These are phyloP conservation scores for Zoysia matrella DNA, from an alignment of 202 grass and related monocot species.

Conservation along the genomic window DNA sequence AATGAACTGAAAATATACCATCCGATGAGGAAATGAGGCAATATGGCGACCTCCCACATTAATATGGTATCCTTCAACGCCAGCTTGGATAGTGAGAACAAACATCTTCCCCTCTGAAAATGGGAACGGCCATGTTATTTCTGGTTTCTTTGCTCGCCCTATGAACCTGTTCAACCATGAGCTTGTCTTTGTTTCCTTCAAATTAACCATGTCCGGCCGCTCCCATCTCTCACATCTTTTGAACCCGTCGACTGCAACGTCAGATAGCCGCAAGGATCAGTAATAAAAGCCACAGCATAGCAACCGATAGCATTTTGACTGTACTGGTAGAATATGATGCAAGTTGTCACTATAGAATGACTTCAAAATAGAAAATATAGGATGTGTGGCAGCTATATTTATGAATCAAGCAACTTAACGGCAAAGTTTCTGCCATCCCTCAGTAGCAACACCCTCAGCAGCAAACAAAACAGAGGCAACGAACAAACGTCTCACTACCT, in stretches of 20 bases:
- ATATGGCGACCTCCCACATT: slow-evolving; percentile 78
- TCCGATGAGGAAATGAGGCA: slow-evolving; percentile 87
- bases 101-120: slow-evolving; percentile 82
- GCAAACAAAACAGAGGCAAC: background rate
- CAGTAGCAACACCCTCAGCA: background rate
- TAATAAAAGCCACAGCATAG: background rate
- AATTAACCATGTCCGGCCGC: slow-evolving; percentile 43
- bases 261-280: slow-evolving; percentile 22
- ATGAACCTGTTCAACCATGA: slow-evolving; percentile 95
- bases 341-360: background rate
- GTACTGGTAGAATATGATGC: background rate
- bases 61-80: slow-evolving; percentile 77
- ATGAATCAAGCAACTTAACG: slow-evolving; percentile 4
- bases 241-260: slow-evolving; percentile 68
- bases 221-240: slow-evolving; percentile 89
- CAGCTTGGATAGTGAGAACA: slow-evolving; percentile 85
- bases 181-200: slow-evolving; percentile 63
- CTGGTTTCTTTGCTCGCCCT: slow-evolving; percentile 89
- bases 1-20: slow-evolving; percentile 48
- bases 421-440: background rate
- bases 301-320: background rate
- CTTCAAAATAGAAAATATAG: background rate
- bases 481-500: no score
- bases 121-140: slow-evolving; percentile 89
- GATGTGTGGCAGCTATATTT: background rate